Evolutionary conservation across 805 yeast genomes (phyloP).

Genomic region (Saturnispora sanitii): DNA sequence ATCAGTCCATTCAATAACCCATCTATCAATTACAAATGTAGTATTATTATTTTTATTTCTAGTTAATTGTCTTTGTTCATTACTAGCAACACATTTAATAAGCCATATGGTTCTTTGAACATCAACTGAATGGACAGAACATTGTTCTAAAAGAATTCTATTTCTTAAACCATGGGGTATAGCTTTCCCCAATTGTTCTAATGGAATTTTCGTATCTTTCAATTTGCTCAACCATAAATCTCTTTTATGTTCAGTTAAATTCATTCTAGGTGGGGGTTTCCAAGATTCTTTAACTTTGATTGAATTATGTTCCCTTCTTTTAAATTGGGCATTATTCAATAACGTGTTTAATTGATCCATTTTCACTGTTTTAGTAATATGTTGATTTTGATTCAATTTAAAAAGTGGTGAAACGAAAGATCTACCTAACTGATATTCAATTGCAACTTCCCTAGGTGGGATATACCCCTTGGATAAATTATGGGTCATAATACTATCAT

Average conservation of each 20-base stretch:
- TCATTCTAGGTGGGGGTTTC: constrained; percentile 82
- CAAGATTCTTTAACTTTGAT: constrained; percentile 44
- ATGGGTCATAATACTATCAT: constrained; percentile 43
- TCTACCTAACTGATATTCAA: constrained; percentile 65
- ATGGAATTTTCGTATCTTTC: constrained; percentile 56
- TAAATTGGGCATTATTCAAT: constrained; percentile 38
- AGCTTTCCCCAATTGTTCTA: constrained; percentile 59
- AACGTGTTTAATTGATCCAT: constrained; percentile 38
- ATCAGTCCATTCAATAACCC: constrained; percentile 87
- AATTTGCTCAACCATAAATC: constrained; percentile 81
- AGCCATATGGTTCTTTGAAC: constrained; percentile 83
- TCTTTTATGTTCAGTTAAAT: constrained; percentile 75
- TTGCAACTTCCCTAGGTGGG: constrained; percentile 50
- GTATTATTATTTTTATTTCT: constrained; percentile 28
- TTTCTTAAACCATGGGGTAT: constrained; percentile 88
- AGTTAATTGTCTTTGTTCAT: constrained; percentile 54
- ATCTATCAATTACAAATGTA: constrained; percentile 39
- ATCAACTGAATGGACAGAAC: constrained; percentile 61
- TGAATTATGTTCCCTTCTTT: constrained; percentile 36
- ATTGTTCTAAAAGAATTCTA: constrained; percentile 60
- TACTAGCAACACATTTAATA: constrained; percentile 75
- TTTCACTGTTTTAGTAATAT: constrained; percentile 3
- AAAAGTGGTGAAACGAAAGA: constrained; percentile 35
- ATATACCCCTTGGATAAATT: constrained; percentile 62
- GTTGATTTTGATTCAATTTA: constrained; percentile 11